phyloP scores from a whole-genome alignment of 1,284 basidiomycete genomes.

The Macrocystidia cucumis region DNA sequence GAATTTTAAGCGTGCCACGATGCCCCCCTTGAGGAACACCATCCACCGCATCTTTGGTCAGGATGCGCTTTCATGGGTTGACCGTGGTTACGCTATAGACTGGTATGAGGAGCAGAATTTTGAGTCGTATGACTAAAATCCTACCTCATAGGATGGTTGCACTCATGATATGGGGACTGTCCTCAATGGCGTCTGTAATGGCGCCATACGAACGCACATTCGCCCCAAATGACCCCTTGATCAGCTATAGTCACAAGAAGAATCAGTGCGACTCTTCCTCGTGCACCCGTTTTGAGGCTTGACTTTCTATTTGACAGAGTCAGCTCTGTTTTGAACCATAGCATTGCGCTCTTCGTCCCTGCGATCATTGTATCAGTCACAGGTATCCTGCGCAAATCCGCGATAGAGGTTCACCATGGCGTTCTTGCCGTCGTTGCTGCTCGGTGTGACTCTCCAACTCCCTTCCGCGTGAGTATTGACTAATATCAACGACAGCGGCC shows the following conservation, averaged over 20 bases:
- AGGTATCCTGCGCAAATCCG: slow-evolving; percentile 33
- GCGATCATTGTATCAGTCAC: slow-evolving; percentile 25
- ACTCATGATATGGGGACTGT: slow-evolving; percentile 33
- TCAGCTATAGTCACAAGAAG: slow-evolving; percentile 40
- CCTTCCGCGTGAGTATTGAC: slow-evolving; percentile 1
- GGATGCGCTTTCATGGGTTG: slow-evolving; percentile 40
- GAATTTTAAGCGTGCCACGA: no score
- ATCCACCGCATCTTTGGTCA: slow-evolving; percentile 24
- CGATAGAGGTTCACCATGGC: slow-evolving; percentile 49
- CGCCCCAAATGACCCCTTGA: slow-evolving; percentile 39
- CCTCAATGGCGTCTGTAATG: slow-evolving; percentile 26
- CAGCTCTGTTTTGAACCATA: slow-evolving; percentile 35
- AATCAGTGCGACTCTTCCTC: slow-evolving; percentile 33
- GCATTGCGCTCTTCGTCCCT: slow-evolving; percentile 39
- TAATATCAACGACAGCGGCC: slow-evolving; percentile 24
- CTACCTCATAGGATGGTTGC: slow-evolving; percentile 33
- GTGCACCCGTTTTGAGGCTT: neutral
- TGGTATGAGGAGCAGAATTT: slow-evolving; percentile 22
- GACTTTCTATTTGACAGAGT: slow-evolving; percentile 26
- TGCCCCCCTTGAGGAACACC: no score
- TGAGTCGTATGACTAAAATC: neutral
- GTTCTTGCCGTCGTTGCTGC: slow-evolving; percentile 39
- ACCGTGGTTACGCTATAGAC: slow-evolving; percentile 30
- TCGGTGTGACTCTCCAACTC: slow-evolving; percentile 26
- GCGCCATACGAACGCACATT: slow-evolving; percentile 51